These are phyloP conservation scores for Phycomyces blakesleeanus DNA, from an alignment of 192 early-diverging fungal genomes.

Conservation along the genomic window DNA sequence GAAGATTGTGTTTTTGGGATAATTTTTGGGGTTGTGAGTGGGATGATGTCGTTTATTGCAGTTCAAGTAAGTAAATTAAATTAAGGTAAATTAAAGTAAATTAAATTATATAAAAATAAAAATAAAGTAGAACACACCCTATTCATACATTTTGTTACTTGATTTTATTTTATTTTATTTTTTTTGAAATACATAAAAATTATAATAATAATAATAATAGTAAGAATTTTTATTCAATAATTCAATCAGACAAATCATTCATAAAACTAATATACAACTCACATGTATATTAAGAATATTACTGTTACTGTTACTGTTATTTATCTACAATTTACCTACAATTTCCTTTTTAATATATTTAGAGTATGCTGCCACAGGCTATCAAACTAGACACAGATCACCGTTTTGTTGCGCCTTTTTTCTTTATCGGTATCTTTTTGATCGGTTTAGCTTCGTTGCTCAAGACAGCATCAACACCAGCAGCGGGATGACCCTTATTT, in stretches of 20 bases:
- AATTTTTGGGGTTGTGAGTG: conserved; percentile 49
- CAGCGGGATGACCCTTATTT: too few relatives aligned
- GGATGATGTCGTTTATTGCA: conserved; percentile 52
- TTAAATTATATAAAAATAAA: neutral
- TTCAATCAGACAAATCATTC: too few relatives aligned
- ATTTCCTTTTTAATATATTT: conserved; percentile 13
- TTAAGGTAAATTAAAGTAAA: neutral
- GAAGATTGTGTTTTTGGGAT: conserved; percentile 44
- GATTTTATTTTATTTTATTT: too few relatives aligned
- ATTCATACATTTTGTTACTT: too few relatives aligned
- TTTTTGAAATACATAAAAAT: too few relatives aligned
- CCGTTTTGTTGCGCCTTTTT: conserved; percentile 25
- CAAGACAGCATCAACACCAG: neutral
- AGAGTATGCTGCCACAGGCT: conserved; percentile 28
- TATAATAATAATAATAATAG: too few relatives aligned
- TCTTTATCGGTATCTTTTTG: conserved; percentile 26
- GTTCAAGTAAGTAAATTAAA: conserved; percentile 38
- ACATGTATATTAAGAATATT: too few relatives aligned
- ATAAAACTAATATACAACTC: too few relatives aligned
- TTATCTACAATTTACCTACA: neutral
- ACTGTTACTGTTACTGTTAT: neutral
- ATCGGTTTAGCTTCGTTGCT: conserved; percentile 20
- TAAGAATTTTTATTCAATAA: too few relatives aligned
- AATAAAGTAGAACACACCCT: too few relatives aligned
- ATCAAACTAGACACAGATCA: conserved; percentile 18